Evolutionary conservation across 345 rosid genomes (phyloP), one percentile per base, ranked within the genome.

Genomic region (Iberis pinnata): DNA sequence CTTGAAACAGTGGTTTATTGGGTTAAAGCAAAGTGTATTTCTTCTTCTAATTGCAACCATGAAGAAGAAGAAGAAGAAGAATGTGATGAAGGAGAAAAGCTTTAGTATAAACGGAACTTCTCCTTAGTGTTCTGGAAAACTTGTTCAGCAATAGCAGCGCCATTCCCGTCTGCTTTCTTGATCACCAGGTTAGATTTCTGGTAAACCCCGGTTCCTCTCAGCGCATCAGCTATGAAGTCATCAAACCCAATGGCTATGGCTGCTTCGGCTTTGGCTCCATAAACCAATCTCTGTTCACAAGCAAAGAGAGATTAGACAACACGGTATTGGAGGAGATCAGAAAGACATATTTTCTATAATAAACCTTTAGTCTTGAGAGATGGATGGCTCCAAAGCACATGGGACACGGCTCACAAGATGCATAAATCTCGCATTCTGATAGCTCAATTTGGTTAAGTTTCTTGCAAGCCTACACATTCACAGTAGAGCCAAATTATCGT

Each of bases 301-400:
- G n/a, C 8, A 4, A 4, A 7, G 33, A 29, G 33, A 29, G 33
- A 29, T 29, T 4, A 29, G 9, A 3, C 33, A 4, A 6, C 33
- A 3, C 33, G 10, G 8, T 4, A 29, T 7, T 6, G 2, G 33
- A 29, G n/a, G 8, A 29, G 33, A 29, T 6, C 9, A 29, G 33
- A 29, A 9, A 29, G 5, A 10, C 11, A 3, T 32, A 9, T 32
- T 7, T 32, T 2, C 8, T 7, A 32, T 12, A 15, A 4, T 26
- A 33, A 39, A 81, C 94, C 94, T 80, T 79, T 39, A 78, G 58
- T 70, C 78, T 73, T n/a, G 89, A 78, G 42, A 81, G 79, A 70
- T 71, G 78, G 71, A 81, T 84, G 47, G 89, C 89, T 12, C 88
- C 80, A 15, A 81, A 84, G 56, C 94, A 81, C 94, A 84, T 84